Base-by-base conservation (phyloP, 805 yeast genomes). In the Candida sanyiensis region DNA sequence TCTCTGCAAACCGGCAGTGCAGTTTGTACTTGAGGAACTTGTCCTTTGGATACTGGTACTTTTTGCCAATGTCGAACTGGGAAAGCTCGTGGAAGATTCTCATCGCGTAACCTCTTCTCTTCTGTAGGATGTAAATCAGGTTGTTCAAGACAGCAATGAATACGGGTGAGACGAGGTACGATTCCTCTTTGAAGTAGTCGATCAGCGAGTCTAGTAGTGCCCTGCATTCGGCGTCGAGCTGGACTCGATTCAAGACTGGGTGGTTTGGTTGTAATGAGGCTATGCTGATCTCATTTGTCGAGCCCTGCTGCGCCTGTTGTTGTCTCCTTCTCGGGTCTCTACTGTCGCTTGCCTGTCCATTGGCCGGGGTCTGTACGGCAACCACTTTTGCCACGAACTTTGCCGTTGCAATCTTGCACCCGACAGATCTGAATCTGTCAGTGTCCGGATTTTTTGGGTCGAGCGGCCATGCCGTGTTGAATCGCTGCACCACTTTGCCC, bases 81-180 rank as follows among this genome's bases (percentile, higher is more conserved):
- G 84, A 69, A 9, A 88, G 60, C 11, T 72, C 70, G 15, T 71
- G 64, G 18, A 85, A 61, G 10, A 89, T 75, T 39, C 74, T 74
- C 1, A 71, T 64, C 2, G 76, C 62, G 32, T 73, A 67, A 36
- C 74, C 77, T 2, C 86, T 81, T 50, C 95, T 75, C 23, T 76
- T 67, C 49, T 77, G 79, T 46, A 84, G 70, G 26, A 93, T 59
- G 12, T 75, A 66, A 6, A 83, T 66, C 16, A 82, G 61, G 36
- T 80, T 77, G 49, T 83, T 77, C 20, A 87, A 59, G 0, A 84
- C 68, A 6, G 94, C 84, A 12, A 86, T 73, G 37, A 83, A 73
- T 3, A 77, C 48, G 5, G 83, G 75, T 10, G 81, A 67, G 35
- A 78, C 67, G 44, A 72, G 59, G 47, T 76, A 54, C n/a, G 69